Conservation (phyloP, 805 yeast species). For the Scheffersomyces stipitis region DNA sequence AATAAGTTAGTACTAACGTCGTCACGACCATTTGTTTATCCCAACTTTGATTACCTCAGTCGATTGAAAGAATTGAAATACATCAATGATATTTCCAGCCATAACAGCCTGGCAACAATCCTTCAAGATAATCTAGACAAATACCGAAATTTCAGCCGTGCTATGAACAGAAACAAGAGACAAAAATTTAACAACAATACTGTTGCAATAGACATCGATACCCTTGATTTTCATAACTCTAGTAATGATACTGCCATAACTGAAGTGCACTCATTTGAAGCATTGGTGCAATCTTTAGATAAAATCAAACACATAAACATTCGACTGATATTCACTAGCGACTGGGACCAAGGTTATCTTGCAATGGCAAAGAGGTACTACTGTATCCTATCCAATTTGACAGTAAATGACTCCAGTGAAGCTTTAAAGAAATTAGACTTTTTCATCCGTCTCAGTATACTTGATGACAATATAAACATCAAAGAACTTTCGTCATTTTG, state of each 20-base stretch:
- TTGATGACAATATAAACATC: conserved; percentile 14
- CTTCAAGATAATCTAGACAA: conserved; percentile 8
- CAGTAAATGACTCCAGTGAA: conserved; percentile 1
- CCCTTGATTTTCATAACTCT: conserved; percentile 8
- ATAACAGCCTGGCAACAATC: conserved; percentile 1
- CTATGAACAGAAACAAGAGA: conserved; percentile 12
- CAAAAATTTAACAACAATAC: conserved; percentile 1
- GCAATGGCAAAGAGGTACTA: conserved; percentile 5
- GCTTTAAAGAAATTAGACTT: conserved; percentile 14
- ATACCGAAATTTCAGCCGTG: conserved; percentile 13
- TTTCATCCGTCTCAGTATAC: conserved; percentile 13
- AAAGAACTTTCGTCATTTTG: conserved; percentile 11
- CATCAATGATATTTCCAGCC: conserved; percentile 1
- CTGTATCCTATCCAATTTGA: conserved; percentile 7
- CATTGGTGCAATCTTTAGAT: conserved; percentile 17
- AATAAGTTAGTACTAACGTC: conserved; percentile 20
- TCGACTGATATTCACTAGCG: conserved; percentile 1
- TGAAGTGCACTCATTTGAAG: conserved; percentile 18
- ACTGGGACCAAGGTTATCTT: neutral
- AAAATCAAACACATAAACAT: conserved; percentile 15
- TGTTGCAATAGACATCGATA: conserved; percentile 11
- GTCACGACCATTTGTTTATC: conserved; percentile 24
- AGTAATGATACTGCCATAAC: conserved; percentile 10
- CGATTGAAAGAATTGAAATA: conserved; percentile 5
- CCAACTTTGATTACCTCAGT: conserved; percentile 14